Base-by-base conservation (phyloP, 805 yeast genomes). In the Suhomyces emberorum region DNA sequence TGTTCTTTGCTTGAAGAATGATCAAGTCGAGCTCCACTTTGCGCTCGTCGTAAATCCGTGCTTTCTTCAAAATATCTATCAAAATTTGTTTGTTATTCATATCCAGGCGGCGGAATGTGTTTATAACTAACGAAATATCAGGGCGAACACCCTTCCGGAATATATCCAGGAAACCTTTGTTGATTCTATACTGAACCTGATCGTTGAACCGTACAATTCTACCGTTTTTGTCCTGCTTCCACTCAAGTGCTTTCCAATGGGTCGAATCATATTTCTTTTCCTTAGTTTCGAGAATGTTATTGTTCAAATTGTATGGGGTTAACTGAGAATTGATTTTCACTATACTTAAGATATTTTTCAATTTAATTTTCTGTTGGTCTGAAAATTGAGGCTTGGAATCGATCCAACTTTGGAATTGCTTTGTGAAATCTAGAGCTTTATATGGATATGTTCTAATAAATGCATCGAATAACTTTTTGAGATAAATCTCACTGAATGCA, bases 71-170 rank as follows among this genome's bases (percentile, higher is more conserved):
- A 25, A 64, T 41, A 16, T 54, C 57, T 2, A 49, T 48, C 22
- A 66, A 42, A 10, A 51, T 49, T 7, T 45, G 34, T 38, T 57
- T 47, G 21, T 61, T 48, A 14, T 43, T 37, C 14, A 39, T 22
- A 27, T 55, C 54, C 47, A 57, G 54, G 21, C 55, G 46, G 19
- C 50, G 42, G 34, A 62, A 58, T 0, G 71, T 63, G 26, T 51
- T 56, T 30, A 57, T 57, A 4, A 68, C 39, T n/a, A 65, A 34
- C 11, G 37, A 35, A 30, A 47, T 46, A 38, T 67, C 70, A 0
- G 72, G 72, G 18, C 54, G 46, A 6, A 67, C 55, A 0, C 72
- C 72, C 34, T 48, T 51, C n/a, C 57, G 41, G 18, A 64, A 35
- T 6, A 67, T 36, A 11, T 57, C 63, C 6, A 41, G 43, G 29